Evolutionary conservation across 306 rosid genomes (phyloP).

Genomic region (Fragaria ananassa): DNA sequence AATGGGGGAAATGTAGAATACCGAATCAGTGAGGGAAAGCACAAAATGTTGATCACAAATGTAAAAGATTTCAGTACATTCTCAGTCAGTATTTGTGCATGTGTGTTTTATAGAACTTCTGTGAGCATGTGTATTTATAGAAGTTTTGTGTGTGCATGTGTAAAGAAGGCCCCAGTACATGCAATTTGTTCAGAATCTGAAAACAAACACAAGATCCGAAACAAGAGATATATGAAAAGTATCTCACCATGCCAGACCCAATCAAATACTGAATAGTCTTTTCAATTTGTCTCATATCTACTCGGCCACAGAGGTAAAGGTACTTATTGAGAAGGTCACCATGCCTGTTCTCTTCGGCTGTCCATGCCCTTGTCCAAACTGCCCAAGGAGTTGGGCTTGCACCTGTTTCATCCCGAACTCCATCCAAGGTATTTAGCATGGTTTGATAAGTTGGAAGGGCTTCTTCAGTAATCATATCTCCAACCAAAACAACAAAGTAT

Average conservation of each 20-base stretch:
- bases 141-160: neutral
- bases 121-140: neutral
- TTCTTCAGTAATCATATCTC: slow-evolving; percentile 93
- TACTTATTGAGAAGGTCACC: slow-evolving; percentile 93
- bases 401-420: slow-evolving; percentile 90
- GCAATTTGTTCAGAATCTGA: neutral
- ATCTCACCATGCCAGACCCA: slow-evolving; percentile 88
- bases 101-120: neutral
- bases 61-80: neutral
- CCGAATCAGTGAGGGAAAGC: neutral
- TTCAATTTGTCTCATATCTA: slow-evolving; percentile 89
- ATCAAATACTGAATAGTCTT: slow-evolving; percentile 87
- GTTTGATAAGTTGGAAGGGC: slow-evolving; percentile 95
- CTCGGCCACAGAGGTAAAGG: slow-evolving; percentile 84
- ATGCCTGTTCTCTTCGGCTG: slow-evolving; percentile 92
- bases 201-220: neutral
- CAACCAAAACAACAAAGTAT: slow-evolving; percentile 79
- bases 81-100: neutral
- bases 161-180: neutral
- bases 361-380: slow-evolving; percentile 96
- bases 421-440: slow-evolving; percentile 85
- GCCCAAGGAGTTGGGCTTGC: slow-evolving; percentile 92
- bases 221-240: neutral
- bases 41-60: neutral
- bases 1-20: neutral